phyloP scores from a whole-genome alignment of 495 filamentous ascomycete species.

The Neurospora africana region DNA sequence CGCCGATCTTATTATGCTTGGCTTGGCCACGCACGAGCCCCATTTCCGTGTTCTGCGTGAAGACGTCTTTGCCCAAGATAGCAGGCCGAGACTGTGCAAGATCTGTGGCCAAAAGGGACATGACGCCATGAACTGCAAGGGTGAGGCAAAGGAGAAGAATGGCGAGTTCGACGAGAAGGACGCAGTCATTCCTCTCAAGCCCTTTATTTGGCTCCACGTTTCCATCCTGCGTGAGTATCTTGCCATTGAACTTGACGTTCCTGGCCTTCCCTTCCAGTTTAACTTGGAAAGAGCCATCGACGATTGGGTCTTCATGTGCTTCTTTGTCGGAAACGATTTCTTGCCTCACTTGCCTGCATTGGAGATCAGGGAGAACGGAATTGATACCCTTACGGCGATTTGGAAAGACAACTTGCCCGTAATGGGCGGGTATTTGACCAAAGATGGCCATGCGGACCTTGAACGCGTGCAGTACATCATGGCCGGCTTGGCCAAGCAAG shows the following conservation, averaged over 20 bases:
- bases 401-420: slow-evolving; percentile 86
- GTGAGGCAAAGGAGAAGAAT: slow-evolving; percentile 71
- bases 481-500: slow-evolving; percentile 81
- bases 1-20: slow-evolving; percentile 98
- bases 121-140: slow-evolving; percentile 69
- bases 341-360: slow-evolving; percentile 91
- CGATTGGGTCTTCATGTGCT: slow-evolving; percentile 99
- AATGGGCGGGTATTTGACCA: slow-evolving; percentile 93
- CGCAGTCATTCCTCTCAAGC: slow-evolving; percentile 57
- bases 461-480: slow-evolving; percentile 81
- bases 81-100: slow-evolving; percentile 66
- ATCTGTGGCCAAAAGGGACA: slow-evolving; percentile 89
- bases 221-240: slow-evolving; percentile 87
- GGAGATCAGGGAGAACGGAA: slow-evolving; percentile 93
- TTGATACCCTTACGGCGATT: slow-evolving; percentile 88
- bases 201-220: slow-evolving; percentile 98
- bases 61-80: slow-evolving; percentile 89
- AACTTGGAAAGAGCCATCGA: slow-evolving; percentile 94
- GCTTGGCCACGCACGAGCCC: slow-evolving; percentile 91
- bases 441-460: slow-evolving; percentile 86
- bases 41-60: slow-evolving; percentile 95
- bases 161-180: slow-evolving; percentile 82
- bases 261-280: slow-evolving; percentile 61
- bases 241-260: slow-evolving; percentile 74
- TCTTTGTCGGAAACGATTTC: slow-evolving; percentile 99